These are phyloP conservation scores for Sabuloglossum arenarium DNA, from an alignment of 495 filamentous ascomycete species.

Conservation along the genomic window DNA sequence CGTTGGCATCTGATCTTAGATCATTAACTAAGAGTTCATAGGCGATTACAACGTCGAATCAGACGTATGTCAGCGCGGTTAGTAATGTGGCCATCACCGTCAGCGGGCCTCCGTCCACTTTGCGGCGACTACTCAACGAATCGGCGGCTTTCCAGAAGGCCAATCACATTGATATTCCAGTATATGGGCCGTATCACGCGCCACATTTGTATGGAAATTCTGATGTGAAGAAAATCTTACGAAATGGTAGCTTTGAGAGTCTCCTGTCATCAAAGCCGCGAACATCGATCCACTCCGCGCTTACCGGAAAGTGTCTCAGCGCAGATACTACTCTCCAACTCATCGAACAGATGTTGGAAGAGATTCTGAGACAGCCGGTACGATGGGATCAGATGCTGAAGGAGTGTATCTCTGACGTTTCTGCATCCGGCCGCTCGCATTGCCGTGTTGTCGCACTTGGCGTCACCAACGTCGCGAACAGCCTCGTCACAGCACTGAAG, in stretches of 20 bases:
- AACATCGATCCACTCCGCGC: slow-evolving; percentile 18
- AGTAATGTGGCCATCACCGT: not conserved
- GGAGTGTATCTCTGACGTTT: slow-evolving; percentile 17
- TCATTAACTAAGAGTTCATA: not conserved
- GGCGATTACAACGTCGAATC: not conserved
- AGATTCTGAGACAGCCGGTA: slow-evolving; percentile 20
- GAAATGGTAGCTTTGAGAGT: slow-evolving; percentile 7
- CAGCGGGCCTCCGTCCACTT: not conserved
- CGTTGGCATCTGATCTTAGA: not conserved
- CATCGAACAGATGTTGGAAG: slow-evolving; percentile 13
- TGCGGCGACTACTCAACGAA: not conserved
- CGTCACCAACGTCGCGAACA: slow-evolving; percentile 22
- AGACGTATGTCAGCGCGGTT: not conserved
- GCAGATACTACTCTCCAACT: slow-evolving; percentile 18
- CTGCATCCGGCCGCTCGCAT: slow-evolving; percentile 10
- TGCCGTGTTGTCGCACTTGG: slow-evolving; percentile 17
- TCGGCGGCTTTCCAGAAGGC: slow-evolving; percentile 21
- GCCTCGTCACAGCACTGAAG: slow-evolving; percentile 21
- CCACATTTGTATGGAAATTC: slow-evolving; percentile 40
- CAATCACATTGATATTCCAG: slow-evolving; percentile 41
- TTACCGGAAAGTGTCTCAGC: slow-evolving; percentile 18
- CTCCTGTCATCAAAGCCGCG: slow-evolving; percentile 8
- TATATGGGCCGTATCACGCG: slow-evolving; percentile 70
- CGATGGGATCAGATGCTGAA: slow-evolving; percentile 22
- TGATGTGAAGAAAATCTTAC: slow-evolving; percentile 26